phyloP scores from a whole-genome alignment of 441 rosid genomes.

The Gossypium aridum region DNA sequence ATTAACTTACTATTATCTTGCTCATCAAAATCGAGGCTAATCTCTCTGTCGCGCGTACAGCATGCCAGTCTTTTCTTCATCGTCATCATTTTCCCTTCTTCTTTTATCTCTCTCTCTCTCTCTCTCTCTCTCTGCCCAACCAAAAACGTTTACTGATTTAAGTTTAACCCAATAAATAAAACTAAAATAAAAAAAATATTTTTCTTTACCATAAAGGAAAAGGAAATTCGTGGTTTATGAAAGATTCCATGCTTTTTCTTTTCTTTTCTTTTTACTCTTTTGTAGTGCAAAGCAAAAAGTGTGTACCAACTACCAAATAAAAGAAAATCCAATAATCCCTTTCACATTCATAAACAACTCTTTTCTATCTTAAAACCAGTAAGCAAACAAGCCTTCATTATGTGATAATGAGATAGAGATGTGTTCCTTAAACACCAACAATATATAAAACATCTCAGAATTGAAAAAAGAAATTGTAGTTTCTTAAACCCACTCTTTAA shows the following conservation, averaged over 20 bases:
- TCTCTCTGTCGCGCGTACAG: slow-evolving; percentile 56
- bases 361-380: not conserved
- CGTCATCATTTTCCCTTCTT: slow-evolving; percentile 27
- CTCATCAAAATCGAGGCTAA: slow-evolving; percentile 77
- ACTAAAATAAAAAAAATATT: not conserved
- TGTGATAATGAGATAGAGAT: not conserved
- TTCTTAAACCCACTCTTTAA: not conserved
- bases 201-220: not conserved
- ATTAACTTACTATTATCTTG: slow-evolving; percentile 52
- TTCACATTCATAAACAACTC: not conserved
- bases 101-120: not conserved
- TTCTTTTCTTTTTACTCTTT: not conserved
- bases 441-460: not conserved
- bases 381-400: slow-evolving; percentile 3
- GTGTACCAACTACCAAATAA: not conserved
- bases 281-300: not conserved
- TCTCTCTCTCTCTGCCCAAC: not conserved
- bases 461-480: not conserved
- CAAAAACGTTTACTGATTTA: not conserved
- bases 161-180: not conserved
- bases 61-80: slow-evolving; percentile 65
- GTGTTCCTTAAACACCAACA: not conserved
- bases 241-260: not conserved
- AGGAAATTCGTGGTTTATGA: not conserved
- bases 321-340: not conserved